phyloP scores from a whole-genome alignment of 768 basidiomycete genomes.

The Amanita molliuscula region DNA sequence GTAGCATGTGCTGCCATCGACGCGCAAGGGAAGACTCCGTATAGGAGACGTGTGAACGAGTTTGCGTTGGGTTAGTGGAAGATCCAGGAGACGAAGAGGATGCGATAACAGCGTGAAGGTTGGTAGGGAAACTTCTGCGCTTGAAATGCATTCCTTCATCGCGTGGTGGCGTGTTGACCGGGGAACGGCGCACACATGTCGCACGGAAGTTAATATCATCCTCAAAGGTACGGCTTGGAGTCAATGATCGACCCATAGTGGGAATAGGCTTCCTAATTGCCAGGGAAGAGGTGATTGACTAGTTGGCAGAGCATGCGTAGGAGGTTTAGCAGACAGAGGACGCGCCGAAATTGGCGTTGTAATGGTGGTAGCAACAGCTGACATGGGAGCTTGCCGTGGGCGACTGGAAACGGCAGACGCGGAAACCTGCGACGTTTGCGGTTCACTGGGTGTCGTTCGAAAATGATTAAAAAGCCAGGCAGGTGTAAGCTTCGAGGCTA shows the following conservation, averaged over 20 bases:
- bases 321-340: slow-evolving; percentile 17
- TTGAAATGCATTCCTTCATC: slow-evolving; percentile 52
- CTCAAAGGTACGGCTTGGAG: slow-evolving; percentile 42
- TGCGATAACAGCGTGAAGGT: slow-evolving; percentile 25
- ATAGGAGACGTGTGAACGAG: slow-evolving; percentile 44
- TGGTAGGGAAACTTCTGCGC: slow-evolving; percentile 33
- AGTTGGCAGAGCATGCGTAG: slow-evolving; percentile 20
- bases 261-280: slow-evolving; percentile 25
- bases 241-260: slow-evolving; percentile 27
- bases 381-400: background rate
- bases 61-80: slow-evolving; percentile 60
- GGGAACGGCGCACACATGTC: slow-evolving; percentile 47
- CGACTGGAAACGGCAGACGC: slow-evolving; percentile 33
- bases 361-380: slow-evolving; percentile 10
- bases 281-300: slow-evolving; percentile 26
- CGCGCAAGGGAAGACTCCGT: slow-evolving; percentile 68
- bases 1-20: slow-evolving; percentile 84
- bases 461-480: slow-evolving; percentile 79
- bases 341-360: slow-evolving; percentile 8
- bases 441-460: slow-evolving; percentile 50
- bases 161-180: slow-evolving; percentile 58
- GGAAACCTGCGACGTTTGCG: slow-evolving; percentile 48
- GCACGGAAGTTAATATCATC: slow-evolving; percentile 42
- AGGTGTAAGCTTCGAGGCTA: slow-evolving; percentile 55
- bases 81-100: slow-evolving; percentile 38